Percentiles rank a stretch among this genome's conserved stretches.
These are phyloP conservation scores for Kwoniella pini DNA, from an alignment of 768 basidiomycete species.

Conservation along the genomic window DNA sequence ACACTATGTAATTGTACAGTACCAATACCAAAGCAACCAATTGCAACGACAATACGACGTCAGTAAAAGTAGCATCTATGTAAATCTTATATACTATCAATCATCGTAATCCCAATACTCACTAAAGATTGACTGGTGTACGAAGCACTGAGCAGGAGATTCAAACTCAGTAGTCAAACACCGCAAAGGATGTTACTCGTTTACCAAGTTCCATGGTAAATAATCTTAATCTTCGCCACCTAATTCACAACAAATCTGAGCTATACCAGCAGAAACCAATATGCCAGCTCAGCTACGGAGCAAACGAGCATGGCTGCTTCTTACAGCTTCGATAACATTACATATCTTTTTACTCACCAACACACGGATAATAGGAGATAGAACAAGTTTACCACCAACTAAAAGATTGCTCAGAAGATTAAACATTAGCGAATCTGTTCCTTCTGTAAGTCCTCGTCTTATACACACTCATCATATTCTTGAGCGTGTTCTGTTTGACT, in stretches of 20 bases:
- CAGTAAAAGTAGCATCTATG: no score
- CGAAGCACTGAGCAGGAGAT: no score
- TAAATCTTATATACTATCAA: no score
- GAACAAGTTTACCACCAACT: background rate
- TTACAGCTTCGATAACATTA: conserved; percentile 34
- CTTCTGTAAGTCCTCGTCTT: background rate
- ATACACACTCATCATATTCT: background rate
- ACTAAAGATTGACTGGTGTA: no score
- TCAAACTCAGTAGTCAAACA: no score
- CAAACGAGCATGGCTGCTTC: conserved; percentile 39
- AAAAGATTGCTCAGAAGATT: conserved; percentile 5
- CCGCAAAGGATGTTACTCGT: no score
- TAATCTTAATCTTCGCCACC: background rate
- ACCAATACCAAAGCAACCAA: no score
- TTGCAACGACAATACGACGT: no score
- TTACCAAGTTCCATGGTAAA: no score
- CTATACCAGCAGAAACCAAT: background rate
- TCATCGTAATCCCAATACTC: no score
- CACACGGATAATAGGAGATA: conserved; percentile 12
- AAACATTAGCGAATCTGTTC: background rate
- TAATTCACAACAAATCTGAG: background rate
- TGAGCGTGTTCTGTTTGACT: background rate
- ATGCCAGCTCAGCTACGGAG: conserved; percentile 7
- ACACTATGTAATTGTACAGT: no score
- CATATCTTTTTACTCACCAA: conserved; percentile 21